These are phyloP conservation scores for Malus hybrid DNA, from an alignment of 331 rosid genomes.

Conservation along the genomic window DNA sequence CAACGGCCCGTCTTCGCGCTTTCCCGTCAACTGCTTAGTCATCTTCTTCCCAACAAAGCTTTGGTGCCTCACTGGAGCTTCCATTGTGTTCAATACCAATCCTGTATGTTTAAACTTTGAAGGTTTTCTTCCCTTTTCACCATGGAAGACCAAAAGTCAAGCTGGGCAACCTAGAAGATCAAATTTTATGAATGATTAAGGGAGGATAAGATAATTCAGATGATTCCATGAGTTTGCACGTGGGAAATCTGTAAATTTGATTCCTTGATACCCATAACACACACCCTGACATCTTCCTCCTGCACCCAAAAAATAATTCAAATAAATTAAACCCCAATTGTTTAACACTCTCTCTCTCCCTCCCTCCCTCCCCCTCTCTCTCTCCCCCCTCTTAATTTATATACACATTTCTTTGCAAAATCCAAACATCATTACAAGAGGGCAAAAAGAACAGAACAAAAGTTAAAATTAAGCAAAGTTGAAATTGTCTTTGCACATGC, in stretches of 20 bases:
- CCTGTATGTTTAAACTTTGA: background rate
- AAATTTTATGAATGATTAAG: background rate
- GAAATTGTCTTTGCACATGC: background rate
- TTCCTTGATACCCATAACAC: constrained; percentile 12
- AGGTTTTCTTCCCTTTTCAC: constrained; percentile 4
- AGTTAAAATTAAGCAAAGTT: constrained; percentile 3
- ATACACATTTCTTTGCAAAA: background rate
- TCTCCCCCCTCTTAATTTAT: background rate
- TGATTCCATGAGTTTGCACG: constrained; percentile 7
- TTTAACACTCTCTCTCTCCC: background rate
- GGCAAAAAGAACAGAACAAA: background rate
- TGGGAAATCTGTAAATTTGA: constrained; percentile 11
- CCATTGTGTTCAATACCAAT: constrained; percentile 6
- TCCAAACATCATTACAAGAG: background rate
- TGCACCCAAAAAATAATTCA: constrained; percentile 16
- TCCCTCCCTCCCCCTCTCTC: background rate
- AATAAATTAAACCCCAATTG: constrained; percentile 8
- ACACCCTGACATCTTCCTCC: constrained; percentile 17
- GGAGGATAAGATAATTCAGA: constrained; percentile 18
- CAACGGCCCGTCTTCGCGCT: constrained; percentile 47
- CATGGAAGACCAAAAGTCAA: constrained; percentile 15
- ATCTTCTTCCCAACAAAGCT: constrained; percentile 26
- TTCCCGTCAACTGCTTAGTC: constrained; percentile 56
- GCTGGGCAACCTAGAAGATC: constrained; percentile 3
- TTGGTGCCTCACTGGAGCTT: constrained; percentile 20